Evolutionary conservation across 2,329 filamentous ascomycete genomes (phyloP).

Genomic region (Aspergillus fumigatiaffinis): DNA sequence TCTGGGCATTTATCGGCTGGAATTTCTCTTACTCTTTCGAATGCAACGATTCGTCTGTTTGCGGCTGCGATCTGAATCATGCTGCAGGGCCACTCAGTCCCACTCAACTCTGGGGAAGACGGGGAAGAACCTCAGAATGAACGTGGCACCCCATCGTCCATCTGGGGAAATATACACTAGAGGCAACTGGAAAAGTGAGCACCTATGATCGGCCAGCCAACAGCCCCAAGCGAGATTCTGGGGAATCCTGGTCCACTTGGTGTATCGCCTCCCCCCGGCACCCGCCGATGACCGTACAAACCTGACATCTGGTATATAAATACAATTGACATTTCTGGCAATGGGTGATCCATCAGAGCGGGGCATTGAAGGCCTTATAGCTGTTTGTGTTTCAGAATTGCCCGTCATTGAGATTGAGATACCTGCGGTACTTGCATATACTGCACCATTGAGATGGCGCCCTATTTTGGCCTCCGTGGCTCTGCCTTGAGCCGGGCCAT

Average conservation of each 20-base stretch:
- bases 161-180: neutral
- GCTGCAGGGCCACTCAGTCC: neutral
- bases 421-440: neutral
- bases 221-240: neutral
- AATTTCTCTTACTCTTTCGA: neutral
- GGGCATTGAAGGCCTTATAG: neutral
- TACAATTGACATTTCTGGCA: neutral
- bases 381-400: neutral
- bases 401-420: neutral
- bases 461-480: conserved; percentile 23
- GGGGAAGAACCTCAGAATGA: neutral
- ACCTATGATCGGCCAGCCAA: neutral
- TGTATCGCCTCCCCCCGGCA: neutral
- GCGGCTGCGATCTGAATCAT: neutral
- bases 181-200: neutral
- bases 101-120: neutral
- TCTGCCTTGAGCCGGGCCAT: conserved; percentile 17
- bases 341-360: neutral
- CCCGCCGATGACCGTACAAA: neutral
- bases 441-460: neutral
- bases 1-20: neutral
- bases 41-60: neutral
- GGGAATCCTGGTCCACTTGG: neutral
- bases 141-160: neutral
- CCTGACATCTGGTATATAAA: neutral